phyloP scores from a whole-genome alignment of 495 filamentous ascomycete genomes.

The Parathielavia appendiculata region DNA sequence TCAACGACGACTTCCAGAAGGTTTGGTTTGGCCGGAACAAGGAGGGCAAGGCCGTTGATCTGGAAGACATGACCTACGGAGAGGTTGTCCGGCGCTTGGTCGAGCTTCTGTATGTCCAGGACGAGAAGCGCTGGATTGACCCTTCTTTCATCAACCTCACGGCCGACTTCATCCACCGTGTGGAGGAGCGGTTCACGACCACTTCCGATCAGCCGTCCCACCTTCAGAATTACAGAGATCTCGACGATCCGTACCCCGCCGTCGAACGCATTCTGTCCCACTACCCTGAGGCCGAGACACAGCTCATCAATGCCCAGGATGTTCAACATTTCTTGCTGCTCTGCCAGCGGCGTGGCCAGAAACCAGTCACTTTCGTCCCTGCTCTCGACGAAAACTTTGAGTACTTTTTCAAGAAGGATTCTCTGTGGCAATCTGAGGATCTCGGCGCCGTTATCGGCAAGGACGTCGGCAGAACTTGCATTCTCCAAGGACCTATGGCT shows the following conservation, averaged over 20 bases:
- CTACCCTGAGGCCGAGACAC: conserved; percentile 78
- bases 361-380: conserved; percentile 94
- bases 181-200: conserved; percentile 87
- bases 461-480: conserved; percentile 91
- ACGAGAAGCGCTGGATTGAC: conserved; percentile 93
- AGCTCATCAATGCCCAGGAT: conserved; percentile 96
- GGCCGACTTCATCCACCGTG: conserved; percentile 88
- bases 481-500: conserved; percentile 91
- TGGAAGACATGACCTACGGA: conserved; percentile 96
- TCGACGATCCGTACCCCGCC: conserved; percentile 73
- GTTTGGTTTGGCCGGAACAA: conserved; percentile 96
- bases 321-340: conserved; percentile 91
- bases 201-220: conserved; percentile 58
- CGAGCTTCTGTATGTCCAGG: conserved; percentile 91
- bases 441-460: conserved; percentile 91
- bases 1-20: conserved; percentile 98
- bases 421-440: conserved; percentile 98
- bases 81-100: conserved; percentile 94
- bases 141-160: conserved; percentile 73
- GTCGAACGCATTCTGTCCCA: conserved; percentile 72
- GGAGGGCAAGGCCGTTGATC: conserved; percentile 75
- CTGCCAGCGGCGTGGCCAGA: conserved; percentile 90
- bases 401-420: conserved; percentile 99
- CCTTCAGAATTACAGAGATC: conserved; percentile 73
- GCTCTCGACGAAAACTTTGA: conserved; percentile 91